These are phyloP conservation scores for Secale cereale DNA, from an alignment of 176 grass and related monocot species.

Conservation along the genomic window DNA sequence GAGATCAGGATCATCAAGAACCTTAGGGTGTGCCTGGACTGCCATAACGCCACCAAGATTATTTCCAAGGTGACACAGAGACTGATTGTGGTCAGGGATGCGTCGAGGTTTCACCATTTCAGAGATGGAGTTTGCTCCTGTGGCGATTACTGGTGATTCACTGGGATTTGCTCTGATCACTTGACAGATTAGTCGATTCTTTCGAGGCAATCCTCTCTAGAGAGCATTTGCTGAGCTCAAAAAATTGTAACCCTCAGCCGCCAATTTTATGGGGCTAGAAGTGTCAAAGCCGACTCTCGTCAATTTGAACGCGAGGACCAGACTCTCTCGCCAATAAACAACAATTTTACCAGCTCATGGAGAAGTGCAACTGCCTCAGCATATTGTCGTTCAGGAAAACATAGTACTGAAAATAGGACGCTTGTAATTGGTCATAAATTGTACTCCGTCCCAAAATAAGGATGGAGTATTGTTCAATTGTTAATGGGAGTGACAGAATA, in stretches of 20 bases:
- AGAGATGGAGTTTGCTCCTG: slow-evolving; percentile 50
- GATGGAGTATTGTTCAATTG: not conserved
- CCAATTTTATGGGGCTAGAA: not conserved
- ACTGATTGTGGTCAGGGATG: slow-evolving; percentile 61
- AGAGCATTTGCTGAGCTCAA: not conserved
- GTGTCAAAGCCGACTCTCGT: not conserved
- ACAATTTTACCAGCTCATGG: not conserved
- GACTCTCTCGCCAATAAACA: not conserved
- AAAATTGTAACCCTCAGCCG: not conserved
- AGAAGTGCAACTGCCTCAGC: not conserved
- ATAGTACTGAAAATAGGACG: no score
- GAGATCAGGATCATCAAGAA: slow-evolving; percentile 76
- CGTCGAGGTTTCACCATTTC: slow-evolving; percentile 44
- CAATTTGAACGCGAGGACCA: not conserved
- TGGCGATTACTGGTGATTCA: slow-evolving; percentile 57
- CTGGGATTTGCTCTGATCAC: not conserved
- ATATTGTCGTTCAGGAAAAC: not conserved
- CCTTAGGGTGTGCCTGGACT: slow-evolving; percentile 61
- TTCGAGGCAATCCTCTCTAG: not conserved
- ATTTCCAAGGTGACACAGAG: slow-evolving; percentile 58
- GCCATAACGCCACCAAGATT: slow-evolving; percentile 60
- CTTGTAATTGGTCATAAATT: no score
- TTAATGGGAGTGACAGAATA: not conserved
- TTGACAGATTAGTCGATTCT: not conserved
- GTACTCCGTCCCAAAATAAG: no score